Evolutionary conservation across 768 basidiomycete species (phyloP), one percentile per base, ranked within the genome.

Genomic region (Boletus tomentosulus): DNA sequence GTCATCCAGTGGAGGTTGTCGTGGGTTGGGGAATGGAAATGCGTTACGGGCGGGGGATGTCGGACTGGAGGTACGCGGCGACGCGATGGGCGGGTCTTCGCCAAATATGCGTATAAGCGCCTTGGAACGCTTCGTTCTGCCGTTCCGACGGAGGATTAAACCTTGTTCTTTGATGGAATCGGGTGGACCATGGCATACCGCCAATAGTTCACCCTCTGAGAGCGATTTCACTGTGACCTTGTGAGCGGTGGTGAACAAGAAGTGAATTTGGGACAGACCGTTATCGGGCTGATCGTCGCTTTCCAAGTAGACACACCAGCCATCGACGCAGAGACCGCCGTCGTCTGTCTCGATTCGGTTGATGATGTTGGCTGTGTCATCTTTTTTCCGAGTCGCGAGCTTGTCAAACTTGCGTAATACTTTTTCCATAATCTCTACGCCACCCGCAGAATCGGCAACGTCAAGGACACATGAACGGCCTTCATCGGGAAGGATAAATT

Each of bases 331-430:
- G 13, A 96, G 74, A 0, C 85, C 86, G 0, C 86, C 87, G 30
- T 90, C 87, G 33, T 85, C 85, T 0, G 79, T 84, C 54, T 84
- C 83, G n/a, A 81, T 78, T 37, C 80, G 76, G 55, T 81, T 82
- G 47, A 75, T 62, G 46, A 74, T 73, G 30, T 70, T 73, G 48
- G 79, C 76, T 3, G 59, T 44, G 8, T 81, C 81, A 1, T 72
- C 80, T 4, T 71, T 56, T 49, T 71, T 74, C 55, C 76, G 76
- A 9, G 72, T 58, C 0, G 66, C 42, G 0, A 79, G 67, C 67
- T 93, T 96, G 43, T 84, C 84, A 60, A 96, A 89, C 71, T 99
- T 99, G 67, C 84, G 89, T 57, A 99, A 74, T 1, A 90, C 94
- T 60, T 87, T 85, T 59, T 92, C 89, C 48, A 98, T 78, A 3